Conservation (phyloP, 2,329 filamentous ascomycete genomes). For the Exutisphaerella laricina region DNA sequence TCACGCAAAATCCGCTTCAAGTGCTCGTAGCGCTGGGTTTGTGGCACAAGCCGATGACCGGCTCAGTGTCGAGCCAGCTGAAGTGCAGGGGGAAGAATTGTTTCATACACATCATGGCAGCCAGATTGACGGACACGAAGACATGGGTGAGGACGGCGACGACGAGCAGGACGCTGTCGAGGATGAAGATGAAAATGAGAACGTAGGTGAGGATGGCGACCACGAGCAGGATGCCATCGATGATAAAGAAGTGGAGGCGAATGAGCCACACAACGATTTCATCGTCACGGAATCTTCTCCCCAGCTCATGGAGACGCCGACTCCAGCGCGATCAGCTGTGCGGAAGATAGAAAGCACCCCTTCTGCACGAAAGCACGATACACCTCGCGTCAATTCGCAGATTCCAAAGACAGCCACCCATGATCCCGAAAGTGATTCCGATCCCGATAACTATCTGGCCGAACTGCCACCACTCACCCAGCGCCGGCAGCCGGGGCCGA, state of each 20-base stretch:
- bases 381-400: too few relatives aligned
- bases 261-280: too few relatives aligned
- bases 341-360: background rate
- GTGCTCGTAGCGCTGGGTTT: slow-evolving; percentile 1
- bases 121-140: slow-evolving; percentile 4
- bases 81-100: slow-evolving; percentile 13
- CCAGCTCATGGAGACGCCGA: background rate
- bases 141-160: slow-evolving; percentile 8
- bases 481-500: background rate
- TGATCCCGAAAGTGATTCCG: background rate
- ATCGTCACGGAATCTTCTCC: slow-evolving; percentile 3
- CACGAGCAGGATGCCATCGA: slow-evolving; percentile 1
- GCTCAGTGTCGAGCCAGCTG: slow-evolving; percentile 23
- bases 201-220: slow-evolving; percentile 8
- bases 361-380: background rate
- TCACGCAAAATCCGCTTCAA: background rate
- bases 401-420: background rate
- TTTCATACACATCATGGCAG: slow-evolving; percentile 17
- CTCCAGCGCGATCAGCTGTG: background rate
- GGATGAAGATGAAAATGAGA: slow-evolving; percentile 13
- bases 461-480: background rate
- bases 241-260: too few relatives aligned
- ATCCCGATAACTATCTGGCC: background rate
- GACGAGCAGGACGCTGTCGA: slow-evolving; percentile 7
- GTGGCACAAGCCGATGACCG: slow-evolving; percentile 21